These are phyloP conservation scores for Trifolium pratense DNA, from an alignment of 306 rosid species.

Conservation along the genomic window DNA sequence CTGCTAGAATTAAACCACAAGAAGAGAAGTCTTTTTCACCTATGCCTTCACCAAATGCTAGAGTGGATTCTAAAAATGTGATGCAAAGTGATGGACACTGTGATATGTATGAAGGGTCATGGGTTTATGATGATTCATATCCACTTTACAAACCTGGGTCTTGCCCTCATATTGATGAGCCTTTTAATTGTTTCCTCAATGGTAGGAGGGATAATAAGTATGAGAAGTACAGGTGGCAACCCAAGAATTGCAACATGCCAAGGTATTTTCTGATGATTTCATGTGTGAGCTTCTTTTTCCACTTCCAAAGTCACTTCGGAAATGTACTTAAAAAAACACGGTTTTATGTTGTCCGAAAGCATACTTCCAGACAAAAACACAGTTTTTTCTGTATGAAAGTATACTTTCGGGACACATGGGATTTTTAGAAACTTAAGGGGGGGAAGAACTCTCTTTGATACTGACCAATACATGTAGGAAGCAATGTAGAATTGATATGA, in stretches of 20 bases:
- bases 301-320: background rate
- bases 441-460: too few species aligned
- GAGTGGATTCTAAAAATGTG: slow-evolving; percentile 32
- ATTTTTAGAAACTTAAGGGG: too few species aligned
- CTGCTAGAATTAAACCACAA: background rate
- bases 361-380: background rate
- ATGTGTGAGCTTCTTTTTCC: background rate
- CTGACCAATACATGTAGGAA: background rate
- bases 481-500: background rate
- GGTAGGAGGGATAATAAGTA: slow-evolving; percentile 64
- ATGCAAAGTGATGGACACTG: slow-evolving; percentile 45
- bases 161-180: slow-evolving; percentile 72
- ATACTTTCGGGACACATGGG: background rate
- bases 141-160: slow-evolving; percentile 77
- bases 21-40: background rate
- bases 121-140: slow-evolving; percentile 77
- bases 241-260: slow-evolving; percentile 72
- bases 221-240: slow-evolving; percentile 76
- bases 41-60: slow-evolving; percentile 3
- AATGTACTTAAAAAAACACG: background rate
- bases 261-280: slow-evolving; percentile 56
- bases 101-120: slow-evolving; percentile 72
- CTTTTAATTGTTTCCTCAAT: slow-evolving; percentile 66
- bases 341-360: background rate
- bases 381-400: background rate